phyloP scores from a whole-genome alignment of 2,329 filamentous ascomycete species.

The Botrytis deweyae region DNA sequence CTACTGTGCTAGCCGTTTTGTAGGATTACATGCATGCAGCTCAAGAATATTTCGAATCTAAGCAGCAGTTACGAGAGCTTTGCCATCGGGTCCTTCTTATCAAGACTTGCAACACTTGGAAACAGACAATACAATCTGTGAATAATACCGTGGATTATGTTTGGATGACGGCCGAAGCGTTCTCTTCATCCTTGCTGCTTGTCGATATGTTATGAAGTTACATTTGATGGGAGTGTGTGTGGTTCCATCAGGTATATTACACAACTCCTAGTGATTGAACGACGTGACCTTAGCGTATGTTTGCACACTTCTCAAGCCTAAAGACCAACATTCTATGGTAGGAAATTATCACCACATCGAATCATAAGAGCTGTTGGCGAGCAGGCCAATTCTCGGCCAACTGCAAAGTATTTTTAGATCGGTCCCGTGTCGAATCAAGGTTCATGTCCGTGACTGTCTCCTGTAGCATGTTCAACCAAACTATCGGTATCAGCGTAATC shows the following conservation, averaged over 20 bases:
- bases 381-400: background rate
- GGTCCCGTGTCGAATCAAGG: background rate
- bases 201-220: too few species aligned
- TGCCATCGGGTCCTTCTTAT: background rate
- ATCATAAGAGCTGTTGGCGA: background rate
- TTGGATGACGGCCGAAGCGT: background rate
- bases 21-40: too few species aligned
- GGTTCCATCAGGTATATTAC: background rate
- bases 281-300: background rate
- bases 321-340: background rate
- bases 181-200: too few species aligned
- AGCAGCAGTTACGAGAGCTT: too few species aligned
- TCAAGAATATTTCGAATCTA: background rate
- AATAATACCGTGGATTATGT: too few species aligned
- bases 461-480: background rate
- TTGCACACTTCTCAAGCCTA: background rate
- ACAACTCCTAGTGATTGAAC: background rate
- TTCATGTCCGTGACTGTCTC: background rate
- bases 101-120: too few species aligned
- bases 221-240: too few species aligned
- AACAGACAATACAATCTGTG: background rate
- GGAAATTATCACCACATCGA: background rate
- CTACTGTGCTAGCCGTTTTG: too few species aligned
- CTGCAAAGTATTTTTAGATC: background rate
- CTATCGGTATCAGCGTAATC: conserved; percentile 2